Evolutionary conservation across 2,329 filamentous ascomycete genomes (phyloP).

Genomic region (Aspergillus glaucus): DNA sequence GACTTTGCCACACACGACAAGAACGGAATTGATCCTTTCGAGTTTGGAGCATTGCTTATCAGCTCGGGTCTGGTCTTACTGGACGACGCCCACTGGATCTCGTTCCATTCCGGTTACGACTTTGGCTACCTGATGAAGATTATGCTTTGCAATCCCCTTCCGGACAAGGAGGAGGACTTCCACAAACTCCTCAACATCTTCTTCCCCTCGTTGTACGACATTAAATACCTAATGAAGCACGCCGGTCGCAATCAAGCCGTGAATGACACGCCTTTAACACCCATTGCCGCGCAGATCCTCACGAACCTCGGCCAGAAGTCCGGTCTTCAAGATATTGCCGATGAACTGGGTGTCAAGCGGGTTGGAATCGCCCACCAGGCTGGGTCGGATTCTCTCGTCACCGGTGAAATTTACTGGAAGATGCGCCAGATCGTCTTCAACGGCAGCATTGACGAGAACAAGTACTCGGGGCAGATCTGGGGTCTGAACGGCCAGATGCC

Average conservation of each 20-base stretch:
- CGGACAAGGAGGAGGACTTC: constrained; percentile 84
- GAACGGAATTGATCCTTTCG: constrained; percentile 81
- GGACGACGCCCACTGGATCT: constrained; percentile 89
- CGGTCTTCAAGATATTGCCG: constrained; percentile 86
- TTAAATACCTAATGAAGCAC: constrained; percentile 94
- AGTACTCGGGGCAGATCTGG: constrained; percentile 88
- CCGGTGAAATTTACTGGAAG: constrained; percentile 90
- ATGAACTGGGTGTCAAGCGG: constrained; percentile 84
- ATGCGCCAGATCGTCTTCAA: constrained; percentile 84
- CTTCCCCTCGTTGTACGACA: constrained; percentile 90
- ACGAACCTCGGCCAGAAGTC: constrained; percentile 84
- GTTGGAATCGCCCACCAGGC: constrained; percentile 85
- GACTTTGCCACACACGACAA: constrained; percentile 79
- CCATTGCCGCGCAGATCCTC: constrained; percentile 65
- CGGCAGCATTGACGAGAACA: constrained; percentile 66
- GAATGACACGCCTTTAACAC: constrained; percentile 58
- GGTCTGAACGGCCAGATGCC: constrained; percentile 70
- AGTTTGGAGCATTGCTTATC: constrained; percentile 84
- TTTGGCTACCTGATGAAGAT: constrained; percentile 97
- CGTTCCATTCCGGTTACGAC: constrained; percentile 96
- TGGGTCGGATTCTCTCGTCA: constrained; percentile 87
- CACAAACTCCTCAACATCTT: constrained; percentile 83
- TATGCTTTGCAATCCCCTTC: constrained; percentile 73
- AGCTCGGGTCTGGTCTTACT: constrained; percentile 85
- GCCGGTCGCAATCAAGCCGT: constrained; percentile 65